These are phyloP conservation scores for Metroxylon sagu DNA, from an alignment of 176 grass and related monocot genomes.

Conservation along the genomic window DNA sequence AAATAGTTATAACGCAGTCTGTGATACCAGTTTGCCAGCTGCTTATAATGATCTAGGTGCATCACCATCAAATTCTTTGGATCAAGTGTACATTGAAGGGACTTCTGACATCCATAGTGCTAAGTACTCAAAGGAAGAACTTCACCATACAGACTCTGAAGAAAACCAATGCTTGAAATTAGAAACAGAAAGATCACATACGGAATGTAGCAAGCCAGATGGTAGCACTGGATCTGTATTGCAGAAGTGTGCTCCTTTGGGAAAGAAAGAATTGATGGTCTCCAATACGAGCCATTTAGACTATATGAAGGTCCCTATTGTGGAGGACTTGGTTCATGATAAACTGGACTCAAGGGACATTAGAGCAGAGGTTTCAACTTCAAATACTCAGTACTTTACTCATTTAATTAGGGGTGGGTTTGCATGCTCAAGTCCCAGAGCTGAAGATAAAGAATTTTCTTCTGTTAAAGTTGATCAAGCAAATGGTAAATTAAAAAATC, in stretches of 20 bases:
- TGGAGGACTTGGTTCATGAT: background rate
- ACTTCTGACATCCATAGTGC: background rate
- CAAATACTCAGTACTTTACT: background rate
- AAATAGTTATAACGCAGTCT: background rate
- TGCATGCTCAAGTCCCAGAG: background rate
- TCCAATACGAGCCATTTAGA: conserved; percentile 10
- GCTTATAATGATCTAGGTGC: conserved; percentile 13
- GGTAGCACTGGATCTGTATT: conserved; percentile 17
- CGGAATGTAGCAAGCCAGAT: conserved; percentile 27
- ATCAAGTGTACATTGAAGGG: background rate
- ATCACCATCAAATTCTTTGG: background rate
- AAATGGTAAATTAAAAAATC: background rate
- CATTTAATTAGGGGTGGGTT: background rate
- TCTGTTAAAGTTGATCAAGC: background rate
- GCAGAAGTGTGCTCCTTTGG: conserved; percentile 46
- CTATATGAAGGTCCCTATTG: background rate
- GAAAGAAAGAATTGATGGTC: conserved; percentile 21
- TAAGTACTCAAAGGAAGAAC: conserved; percentile 3
- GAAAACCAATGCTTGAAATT: conserved; percentile 20
- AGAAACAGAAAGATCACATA: conserved; percentile 14
- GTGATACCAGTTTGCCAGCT: conserved; percentile 9
- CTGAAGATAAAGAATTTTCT: background rate
- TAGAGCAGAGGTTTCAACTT: background rate
- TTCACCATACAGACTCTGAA: conserved; percentile 19
- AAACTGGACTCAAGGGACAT: background rate